Evolutionary conservation across 148 eudicot species (phyloP), one percentile per base, ranked within the genome.

Genomic region (Cornus kousa): DNA sequence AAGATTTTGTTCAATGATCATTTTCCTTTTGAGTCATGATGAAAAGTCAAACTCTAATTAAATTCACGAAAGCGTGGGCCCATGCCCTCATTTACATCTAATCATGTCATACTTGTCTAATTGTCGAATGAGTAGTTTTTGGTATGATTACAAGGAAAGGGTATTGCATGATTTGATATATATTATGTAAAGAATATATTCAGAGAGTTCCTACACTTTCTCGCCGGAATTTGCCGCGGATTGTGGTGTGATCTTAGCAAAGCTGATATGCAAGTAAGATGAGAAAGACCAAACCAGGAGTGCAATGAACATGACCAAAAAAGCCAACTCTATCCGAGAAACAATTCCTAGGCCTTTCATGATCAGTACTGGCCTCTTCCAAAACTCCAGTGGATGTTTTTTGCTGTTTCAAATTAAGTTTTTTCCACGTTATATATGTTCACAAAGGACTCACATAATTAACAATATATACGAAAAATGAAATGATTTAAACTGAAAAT

Each of bases 341-440:
- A 90, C 96, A 43, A 90, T 87, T 16, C 96, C 93, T 2, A 92
- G 85, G 9, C 96, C 92, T 85, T 64, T 87, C 55, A 81, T 81
- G 5, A 87, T 20, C 81, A 39, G 43, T 39, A 80, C 72, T 10
- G 91, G 92, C 74, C 87, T 75, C 46, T 79, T 87, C 90, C 83
- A 85, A 60, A 17, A 28, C 11, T 78, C 85, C 39, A 79, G 37
- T 5, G 19, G 22, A 50, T 68, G 35, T 5, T 32, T 72, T 12
- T 20, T 67, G 50, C 75, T 66, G 28, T 31, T 68, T n/a, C 23
- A 62, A 62, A 62, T n/a, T 0, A 62, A 62, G 11, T 19, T 19
- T 20, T n/a, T n/a, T 62, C 66, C 17, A 19, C 12, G 17, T 53
- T 53, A 53, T 12, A 9, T 9, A 50, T 50, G 3, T 12, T 12